Base-by-base conservation (phyloP, 2,329 filamentous ascomycete species). In the Cercospora sp. region DNA sequence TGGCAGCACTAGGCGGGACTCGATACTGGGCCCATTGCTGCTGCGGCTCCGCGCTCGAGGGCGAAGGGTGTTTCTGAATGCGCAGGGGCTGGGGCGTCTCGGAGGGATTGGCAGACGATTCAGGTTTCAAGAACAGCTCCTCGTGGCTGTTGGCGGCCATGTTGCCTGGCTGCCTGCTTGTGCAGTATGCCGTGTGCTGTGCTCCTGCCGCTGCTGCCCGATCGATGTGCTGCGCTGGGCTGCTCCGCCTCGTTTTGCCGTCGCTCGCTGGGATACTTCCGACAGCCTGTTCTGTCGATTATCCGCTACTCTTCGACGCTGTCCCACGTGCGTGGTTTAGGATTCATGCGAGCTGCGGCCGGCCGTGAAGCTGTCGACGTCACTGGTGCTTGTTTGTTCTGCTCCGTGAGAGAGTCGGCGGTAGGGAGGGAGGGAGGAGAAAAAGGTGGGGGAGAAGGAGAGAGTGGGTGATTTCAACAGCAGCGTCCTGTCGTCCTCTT, bases 21-120 rank as follows among this genome's bases (percentile, higher is more conserved):
- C 74, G 69, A 67, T 78, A 78, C 37, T 75, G 74, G 37, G 77
- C 77, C 75, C 75, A 78, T 74, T 78, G 77, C 70, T 75, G 72
- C 32, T 69, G 70, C n/a, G 74, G 74, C 45, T 75, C 67, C 12
- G 49, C 59, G 62, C 66, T 63, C 61, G 65, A 45, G 26, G 62
- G 62, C 45, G 72, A 66, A 65, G 72, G 57, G 55, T 75, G 73
- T 66, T 78, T 78, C 66, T 73, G 72, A 63, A 78, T 77, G 58
- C 76, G 74, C 58, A 78, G 72, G 40, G 77, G 77, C 55, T 68
- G 66, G 9, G 77, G 77, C 21, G 76, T 74, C 66, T 76, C 73
- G 37, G 63, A 61, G 9, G 60, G 24, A n/a, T 57, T 30, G 26
- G 68, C 37, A 24, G 72, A 60, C 26, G 70, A 65, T 18, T 66